Conservation (phyloP, 345 rosid genomes). For the Lagerstroemia speciosa region DNA sequence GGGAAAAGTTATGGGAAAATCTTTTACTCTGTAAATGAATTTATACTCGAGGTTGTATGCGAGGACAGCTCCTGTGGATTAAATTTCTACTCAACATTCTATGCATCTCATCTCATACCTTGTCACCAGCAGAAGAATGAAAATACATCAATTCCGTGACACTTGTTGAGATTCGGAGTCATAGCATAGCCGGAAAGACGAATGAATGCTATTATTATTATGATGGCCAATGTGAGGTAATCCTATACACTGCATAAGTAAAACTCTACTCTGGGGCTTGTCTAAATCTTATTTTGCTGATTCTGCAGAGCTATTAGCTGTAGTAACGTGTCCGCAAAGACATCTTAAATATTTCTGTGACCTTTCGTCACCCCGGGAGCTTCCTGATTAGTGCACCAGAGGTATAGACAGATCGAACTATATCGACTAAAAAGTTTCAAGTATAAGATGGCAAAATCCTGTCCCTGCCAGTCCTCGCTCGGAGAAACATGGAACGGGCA, state of each 20-base stretch:
- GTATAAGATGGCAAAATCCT: constrained; percentile 17
- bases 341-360: background rate
- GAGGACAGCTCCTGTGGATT: background rate
- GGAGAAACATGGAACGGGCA: constrained; percentile 14
- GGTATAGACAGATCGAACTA: background rate
- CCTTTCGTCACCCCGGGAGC: background rate
- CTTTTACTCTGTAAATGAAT: too few relatives aligned
- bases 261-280: background rate
- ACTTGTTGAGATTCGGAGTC: background rate
- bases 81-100: background rate
- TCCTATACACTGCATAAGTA: background rate
- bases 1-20: too few relatives aligned
- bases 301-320: constrained; percentile 1
- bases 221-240: background rate
- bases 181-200: background rate
- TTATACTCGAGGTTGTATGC: too few relatives aligned
- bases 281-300: constrained; percentile 9
- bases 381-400: constrained; percentile 6
- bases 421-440: background rate
- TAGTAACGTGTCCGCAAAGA: background rate
- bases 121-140: background rate
- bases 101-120: background rate
- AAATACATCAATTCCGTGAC: background rate
- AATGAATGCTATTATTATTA: background rate
- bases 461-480: background rate